Percentiles rank a stretch among this genome's conserved stretches.
phyloP scores from a whole-genome alignment of 208 protist genomes.

The Trichomonas vaginalis region DNA sequence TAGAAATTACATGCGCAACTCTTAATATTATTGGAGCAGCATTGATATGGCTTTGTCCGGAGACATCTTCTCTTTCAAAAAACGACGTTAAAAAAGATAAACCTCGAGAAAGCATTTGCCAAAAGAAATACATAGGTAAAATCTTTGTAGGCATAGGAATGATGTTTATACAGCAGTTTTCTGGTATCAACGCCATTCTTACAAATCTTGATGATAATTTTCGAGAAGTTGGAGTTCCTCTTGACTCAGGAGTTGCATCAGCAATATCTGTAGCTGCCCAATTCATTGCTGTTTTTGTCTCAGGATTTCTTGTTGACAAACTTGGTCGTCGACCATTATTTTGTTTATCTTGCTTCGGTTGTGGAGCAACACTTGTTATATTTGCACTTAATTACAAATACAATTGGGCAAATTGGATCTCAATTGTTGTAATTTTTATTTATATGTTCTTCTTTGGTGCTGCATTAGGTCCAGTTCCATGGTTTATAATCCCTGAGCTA shows the following conservation, averaged over 20 bases:
- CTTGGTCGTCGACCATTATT: neutral
- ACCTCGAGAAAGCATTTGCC: too few species aligned
- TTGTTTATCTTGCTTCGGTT: neutral
- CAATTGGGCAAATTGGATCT: neutral
- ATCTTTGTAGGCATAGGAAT: too few species aligned
- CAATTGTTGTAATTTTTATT: neutral
- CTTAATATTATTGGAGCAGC: neutral
- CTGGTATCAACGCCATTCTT: slow-evolving; percentile 16
- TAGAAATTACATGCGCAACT: neutral
- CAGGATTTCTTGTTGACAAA: neutral
- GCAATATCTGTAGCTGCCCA: neutral
- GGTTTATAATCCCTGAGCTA: neutral
- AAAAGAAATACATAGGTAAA: too few species aligned
- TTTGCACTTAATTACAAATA: neutral
- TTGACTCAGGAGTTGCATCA: neutral
- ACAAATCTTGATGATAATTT: slow-evolving; percentile 14
- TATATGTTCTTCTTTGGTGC: too few species aligned
- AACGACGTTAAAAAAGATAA: neutral
- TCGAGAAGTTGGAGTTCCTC: neutral
- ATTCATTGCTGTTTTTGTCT: neutral
- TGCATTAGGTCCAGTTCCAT: slow-evolving; percentile 8
- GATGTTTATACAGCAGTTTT: slow-evolving; percentile 24
- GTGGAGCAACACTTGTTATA: neutral
- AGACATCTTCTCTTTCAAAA: neutral
- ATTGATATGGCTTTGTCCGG: neutral